Base-by-base conservation (phyloP, 768 basidiomycete genomes). In the Lactarius psammicola region DNA sequence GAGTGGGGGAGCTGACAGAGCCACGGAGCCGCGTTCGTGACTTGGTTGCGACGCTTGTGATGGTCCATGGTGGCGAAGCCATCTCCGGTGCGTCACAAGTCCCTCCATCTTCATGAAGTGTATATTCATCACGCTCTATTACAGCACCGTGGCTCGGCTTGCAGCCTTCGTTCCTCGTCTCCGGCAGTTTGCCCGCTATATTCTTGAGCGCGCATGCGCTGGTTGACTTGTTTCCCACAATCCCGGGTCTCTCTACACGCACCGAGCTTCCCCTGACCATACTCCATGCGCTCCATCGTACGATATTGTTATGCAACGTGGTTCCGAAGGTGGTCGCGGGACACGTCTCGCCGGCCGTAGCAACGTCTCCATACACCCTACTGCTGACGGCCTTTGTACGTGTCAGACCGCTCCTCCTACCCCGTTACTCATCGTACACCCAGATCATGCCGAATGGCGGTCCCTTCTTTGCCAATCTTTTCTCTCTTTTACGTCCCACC, bases 401-500 rank as follows among this genome's bases (percentile, higher is more conserved):
- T 61, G 30, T 23, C 55, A 11, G 33, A 11, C 28, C 38, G 17
- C 60, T 36, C 17, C 9, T 20, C 38, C n/a, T 26, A 31, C 54
- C 11, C 49, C 51, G 17, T 59, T 15, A 36, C 60, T 66, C 30
- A 63, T 30, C 9, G 33, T 36, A 23, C 38, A 8, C 40, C 34
- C 36, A 69, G 69, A 58, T 69, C 51, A 59, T 62, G n/a, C 56
- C 69, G 5, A 68, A 69, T 74, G 86, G 83, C 3, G 92, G 92
- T 6, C 92, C 92, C 80, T 90, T 95, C 80, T 71, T 92, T 69
- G 81, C 83, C 36, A 90, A 88, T 77, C 78, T 89, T 56, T 84
- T 89, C 77, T 88, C 87, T 42, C 85, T 92, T 76, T 80, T 93
- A 49, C 84, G 87, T 66, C 90, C 93, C 0, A 86, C 86, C 6